Conservation (phyloP, 768 basidiomycete genomes). For the Amanita rubescens region DNA sequence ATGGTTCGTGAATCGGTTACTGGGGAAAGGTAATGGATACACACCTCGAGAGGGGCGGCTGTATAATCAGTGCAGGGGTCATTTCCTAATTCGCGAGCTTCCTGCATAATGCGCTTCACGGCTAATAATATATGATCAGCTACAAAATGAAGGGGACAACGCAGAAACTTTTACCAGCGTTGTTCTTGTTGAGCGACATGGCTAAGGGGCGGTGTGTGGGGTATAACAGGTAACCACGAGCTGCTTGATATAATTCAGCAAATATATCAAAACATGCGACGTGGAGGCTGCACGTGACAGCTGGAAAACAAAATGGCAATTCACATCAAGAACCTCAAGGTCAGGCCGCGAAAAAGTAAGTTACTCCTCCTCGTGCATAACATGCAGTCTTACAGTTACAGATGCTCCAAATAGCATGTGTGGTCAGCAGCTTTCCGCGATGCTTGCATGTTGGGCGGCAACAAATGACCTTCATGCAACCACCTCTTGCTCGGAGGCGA, state of each 20-base stretch:
- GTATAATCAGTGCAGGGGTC: slow-evolving; percentile 84
- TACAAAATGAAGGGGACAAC: not conserved
- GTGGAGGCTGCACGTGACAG: slow-evolving; percentile 9
- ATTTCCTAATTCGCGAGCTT: slow-evolving; percentile 80
- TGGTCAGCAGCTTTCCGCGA: slow-evolving; percentile 58
- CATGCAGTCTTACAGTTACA: slow-evolving; percentile 16
- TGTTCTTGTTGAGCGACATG: slow-evolving; percentile 74
- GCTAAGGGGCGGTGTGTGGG: slow-evolving; percentile 11
- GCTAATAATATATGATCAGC: slow-evolving; percentile 35
- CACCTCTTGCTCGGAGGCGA: slow-evolving; percentile 47
- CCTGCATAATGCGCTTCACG: slow-evolving; percentile 96
- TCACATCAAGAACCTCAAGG: slow-evolving; percentile 77
- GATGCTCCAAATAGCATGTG: slow-evolving; percentile 49
- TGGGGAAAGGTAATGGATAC: slow-evolving; percentile 9
- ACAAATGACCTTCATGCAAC: slow-evolving; percentile 52
- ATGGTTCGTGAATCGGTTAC: not conserved
- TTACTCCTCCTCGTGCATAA: slow-evolving; percentile 15
- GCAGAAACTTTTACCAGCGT: slow-evolving; percentile 48
- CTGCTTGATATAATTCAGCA: slow-evolving; percentile 11
- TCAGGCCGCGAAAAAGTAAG: slow-evolving; percentile 66
- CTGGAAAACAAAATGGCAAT: slow-evolving; percentile 36
- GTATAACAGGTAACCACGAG: not conserved
- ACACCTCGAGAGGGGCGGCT: slow-evolving; percentile 74
- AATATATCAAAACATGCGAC: slow-evolving; percentile 11
- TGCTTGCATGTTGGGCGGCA: slow-evolving; percentile 88